phyloP scores from a whole-genome alignment of 192 early-diverging fungal genomes.

The Neocallimastix lanati region DNA sequence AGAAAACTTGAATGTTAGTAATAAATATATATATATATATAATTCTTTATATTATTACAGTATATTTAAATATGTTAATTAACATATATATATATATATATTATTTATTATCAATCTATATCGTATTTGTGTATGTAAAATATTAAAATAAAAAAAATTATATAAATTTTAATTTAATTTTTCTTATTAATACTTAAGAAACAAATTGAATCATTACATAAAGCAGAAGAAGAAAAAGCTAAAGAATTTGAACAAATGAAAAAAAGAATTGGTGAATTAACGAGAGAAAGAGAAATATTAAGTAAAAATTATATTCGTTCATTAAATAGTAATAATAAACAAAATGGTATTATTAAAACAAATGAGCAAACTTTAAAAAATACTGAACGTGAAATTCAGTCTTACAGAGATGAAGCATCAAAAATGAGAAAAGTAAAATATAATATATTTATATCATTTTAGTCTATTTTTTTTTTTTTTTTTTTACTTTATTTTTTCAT shows the following conservation, averaged over 20 bases:
- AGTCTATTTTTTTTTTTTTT: too few relatives aligned
- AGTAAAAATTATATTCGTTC: not conserved
- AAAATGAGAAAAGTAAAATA: conserved; percentile 41
- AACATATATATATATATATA: too few relatives aligned
- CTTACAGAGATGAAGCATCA: conserved; percentile 37
- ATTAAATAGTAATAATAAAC: conserved; percentile 12
- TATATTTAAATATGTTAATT: too few relatives aligned
- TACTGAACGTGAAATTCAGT: conserved; percentile 37
- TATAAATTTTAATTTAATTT: too few relatives aligned
- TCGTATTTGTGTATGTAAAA: too few relatives aligned
- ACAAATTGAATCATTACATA: not conserved
- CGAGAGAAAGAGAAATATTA: not conserved
- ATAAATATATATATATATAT: too few relatives aligned
- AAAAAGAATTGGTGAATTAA: not conserved
- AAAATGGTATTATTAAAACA: conserved; percentile 28
- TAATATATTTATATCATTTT: too few relatives aligned
- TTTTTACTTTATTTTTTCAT: too few relatives aligned
- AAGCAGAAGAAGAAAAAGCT: not conserved
- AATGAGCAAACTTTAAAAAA: conserved; percentile 36
- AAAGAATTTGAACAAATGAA: not conserved
- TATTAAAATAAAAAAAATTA: too few relatives aligned
- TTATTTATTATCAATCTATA: too few relatives aligned
- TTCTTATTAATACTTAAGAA: too few relatives aligned
- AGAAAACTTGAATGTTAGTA: not conserved
- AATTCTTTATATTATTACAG: too few relatives aligned